Conservation (phyloP, 306 rosid genomes). For the Psophocarpus tetragonolobus region DNA sequence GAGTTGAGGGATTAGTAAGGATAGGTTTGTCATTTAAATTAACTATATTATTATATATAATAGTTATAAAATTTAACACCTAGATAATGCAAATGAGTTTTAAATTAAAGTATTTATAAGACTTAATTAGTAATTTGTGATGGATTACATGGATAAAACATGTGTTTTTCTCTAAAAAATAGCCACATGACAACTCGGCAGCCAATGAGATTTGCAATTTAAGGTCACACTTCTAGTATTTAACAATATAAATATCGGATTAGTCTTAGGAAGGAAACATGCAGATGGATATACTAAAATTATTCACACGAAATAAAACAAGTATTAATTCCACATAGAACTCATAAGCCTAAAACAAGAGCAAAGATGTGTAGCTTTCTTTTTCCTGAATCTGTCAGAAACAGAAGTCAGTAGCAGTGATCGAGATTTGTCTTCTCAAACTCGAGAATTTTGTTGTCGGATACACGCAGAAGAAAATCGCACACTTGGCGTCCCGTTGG, state of each 20-base stretch:
- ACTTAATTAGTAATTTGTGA: too few species aligned
- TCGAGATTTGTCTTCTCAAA: slow-evolving; percentile 51
- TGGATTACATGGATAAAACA: too few species aligned
- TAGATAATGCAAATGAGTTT: too few species aligned
- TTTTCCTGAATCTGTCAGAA: neutral
- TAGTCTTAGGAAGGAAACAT: neutral
- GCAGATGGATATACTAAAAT: neutral
- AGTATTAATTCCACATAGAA: neutral
- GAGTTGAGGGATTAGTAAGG: too few species aligned
- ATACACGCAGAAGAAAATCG: slow-evolving; percentile 65
- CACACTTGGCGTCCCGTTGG: slow-evolving; percentile 75
- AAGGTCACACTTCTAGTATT: neutral
- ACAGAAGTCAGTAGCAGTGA: neutral
- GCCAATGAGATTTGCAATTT: too few species aligned
- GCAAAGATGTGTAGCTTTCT: neutral
- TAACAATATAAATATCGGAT: neutral
- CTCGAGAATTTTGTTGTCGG: slow-evolving; percentile 47
- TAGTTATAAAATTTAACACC: too few species aligned
- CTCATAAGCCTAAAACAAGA: neutral
- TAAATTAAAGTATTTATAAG: too few species aligned
- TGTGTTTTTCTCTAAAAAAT: too few species aligned
- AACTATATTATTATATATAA: too few species aligned
- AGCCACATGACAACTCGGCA: too few species aligned
- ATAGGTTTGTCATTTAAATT: too few species aligned
- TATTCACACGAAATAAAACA: neutral